A percentile compares a stretch with the other conserved stretches of the same genome.
phyloP scores from a whole-genome alignment of 768 basidiomycete species.

The Leccinellum albellum region DNA sequence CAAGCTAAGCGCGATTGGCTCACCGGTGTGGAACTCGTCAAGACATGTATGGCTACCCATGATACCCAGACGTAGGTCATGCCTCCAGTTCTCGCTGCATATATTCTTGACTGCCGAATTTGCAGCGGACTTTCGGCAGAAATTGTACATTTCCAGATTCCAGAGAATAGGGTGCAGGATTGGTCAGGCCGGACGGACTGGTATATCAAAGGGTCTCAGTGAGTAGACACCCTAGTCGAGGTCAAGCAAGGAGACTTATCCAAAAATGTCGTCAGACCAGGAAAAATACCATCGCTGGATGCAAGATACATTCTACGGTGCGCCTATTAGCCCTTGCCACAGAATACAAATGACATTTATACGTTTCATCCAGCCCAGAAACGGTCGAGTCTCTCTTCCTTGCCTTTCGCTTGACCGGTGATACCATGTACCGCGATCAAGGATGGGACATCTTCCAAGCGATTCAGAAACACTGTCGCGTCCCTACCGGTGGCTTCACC shows the following conservation, averaged over 20 bases:
- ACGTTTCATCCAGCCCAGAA: slow-evolving; percentile 61
- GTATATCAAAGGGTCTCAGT: slow-evolving; percentile 88
- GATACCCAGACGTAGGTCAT: slow-evolving; percentile 71
- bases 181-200: slow-evolving; percentile 55
- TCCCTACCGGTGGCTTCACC: slow-evolving; percentile 81
- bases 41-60: slow-evolving; percentile 85
- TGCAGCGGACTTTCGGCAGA: slow-evolving; percentile 81
- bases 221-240: slow-evolving; percentile 14
- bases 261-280: slow-evolving; percentile 17
- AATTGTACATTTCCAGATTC: slow-evolving; percentile 79
- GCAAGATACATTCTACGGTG: slow-evolving; percentile 90
- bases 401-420: slow-evolving; percentile 86
- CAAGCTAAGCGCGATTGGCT: slow-evolving; percentile 74
- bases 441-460: slow-evolving; percentile 90
- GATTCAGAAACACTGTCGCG: slow-evolving; percentile 77
- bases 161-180: slow-evolving; percentile 50
- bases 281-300: slow-evolving; percentile 53
- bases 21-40: slow-evolving; percentile 74
- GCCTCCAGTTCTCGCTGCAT: not conserved
- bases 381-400: slow-evolving; percentile 93
- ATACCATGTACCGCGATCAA: slow-evolving; percentile 71
- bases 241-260: not conserved
- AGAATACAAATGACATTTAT: not conserved
- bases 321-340: slow-evolving; percentile 13
- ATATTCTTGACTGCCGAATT: not conserved